These are phyloP conservation scores for Hyphopichia wangnamkhiaoensis DNA, from an alignment of 1,139 yeast genomes.

Conservation along the genomic window DNA sequence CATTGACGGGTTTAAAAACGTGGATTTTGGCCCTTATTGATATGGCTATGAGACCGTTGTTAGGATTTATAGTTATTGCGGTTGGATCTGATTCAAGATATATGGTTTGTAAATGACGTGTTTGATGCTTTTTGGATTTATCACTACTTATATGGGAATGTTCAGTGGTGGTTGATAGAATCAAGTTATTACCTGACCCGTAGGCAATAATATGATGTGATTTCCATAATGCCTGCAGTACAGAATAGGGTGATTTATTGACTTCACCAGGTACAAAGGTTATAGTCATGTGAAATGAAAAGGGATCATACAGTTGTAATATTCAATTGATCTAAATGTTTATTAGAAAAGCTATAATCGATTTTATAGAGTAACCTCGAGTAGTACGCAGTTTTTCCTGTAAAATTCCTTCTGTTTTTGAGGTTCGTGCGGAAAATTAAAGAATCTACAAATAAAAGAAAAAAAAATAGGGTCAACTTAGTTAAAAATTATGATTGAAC, in stretches of 20 bases:
- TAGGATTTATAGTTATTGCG: slow-evolving; percentile 62
- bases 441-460: too few relatives aligned
- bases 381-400: background rate
- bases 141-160: background rate
- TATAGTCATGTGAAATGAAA: slow-evolving; percentile 47
- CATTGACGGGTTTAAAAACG: slow-evolving; percentile 47
- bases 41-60: slow-evolving; percentile 59
- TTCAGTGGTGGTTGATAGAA: slow-evolving; percentile 40
- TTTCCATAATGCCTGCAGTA: slow-evolving; percentile 69
- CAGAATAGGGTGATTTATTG: slow-evolving; percentile 54
- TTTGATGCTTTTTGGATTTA: background rate
- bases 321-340: too few relatives aligned
- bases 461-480: too few relatives aligned
- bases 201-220: slow-evolving; percentile 66
- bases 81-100: slow-evolving; percentile 67
- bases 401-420: too few relatives aligned
- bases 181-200: slow-evolving; percentile 86
- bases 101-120: slow-evolving; percentile 65
- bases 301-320: too few relatives aligned
- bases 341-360: too few relatives aligned
- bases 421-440: too few relatives aligned
- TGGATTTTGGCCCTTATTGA: slow-evolving; percentile 33
- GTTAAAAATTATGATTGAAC: background rate
- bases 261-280: slow-evolving; percentile 87
- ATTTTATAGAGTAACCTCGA: too few relatives aligned